Conservation (phyloP, 2,329 filamentous ascomycete species). For the Fusarium torulosum region DNA sequence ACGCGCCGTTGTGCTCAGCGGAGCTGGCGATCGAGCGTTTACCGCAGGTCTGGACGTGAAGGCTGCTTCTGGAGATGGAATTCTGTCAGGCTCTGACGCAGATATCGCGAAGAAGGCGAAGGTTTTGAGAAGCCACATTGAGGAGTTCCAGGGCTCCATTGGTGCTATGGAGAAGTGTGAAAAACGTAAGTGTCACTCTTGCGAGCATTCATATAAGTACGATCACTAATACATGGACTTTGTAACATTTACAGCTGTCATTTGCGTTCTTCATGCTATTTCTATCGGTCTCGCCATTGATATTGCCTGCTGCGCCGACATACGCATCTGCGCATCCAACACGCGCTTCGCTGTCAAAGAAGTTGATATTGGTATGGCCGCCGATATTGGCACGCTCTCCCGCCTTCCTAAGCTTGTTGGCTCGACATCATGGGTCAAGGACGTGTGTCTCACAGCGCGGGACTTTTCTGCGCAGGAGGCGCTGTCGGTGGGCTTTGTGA, state of each 20-base stretch:
- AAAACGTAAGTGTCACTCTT: constrained; percentile 72
- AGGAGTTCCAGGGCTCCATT: constrained; percentile 85
- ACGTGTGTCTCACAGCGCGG: constrained; percentile 78
- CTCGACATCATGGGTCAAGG: constrained; percentile 81
- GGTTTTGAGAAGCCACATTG: constrained; percentile 74
- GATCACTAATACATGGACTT: constrained; percentile 31
- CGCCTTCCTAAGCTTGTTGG: constrained; percentile 80
- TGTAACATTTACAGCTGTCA: constrained; percentile 70
- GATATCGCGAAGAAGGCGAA: constrained; percentile 76
- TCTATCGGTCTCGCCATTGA: constrained; percentile 84
- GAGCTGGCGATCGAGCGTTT: constrained; percentile 86
- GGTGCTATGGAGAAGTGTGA: constrained; percentile 84
- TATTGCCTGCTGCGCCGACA: constrained; percentile 75
- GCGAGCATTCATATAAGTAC: neutral
- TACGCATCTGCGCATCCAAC: constrained; percentile 72
- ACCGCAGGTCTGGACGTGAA: constrained; percentile 87
- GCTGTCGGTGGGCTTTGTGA: constrained; percentile 76
- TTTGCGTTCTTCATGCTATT: constrained; percentile 84
- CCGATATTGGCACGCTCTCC: constrained; percentile 81
- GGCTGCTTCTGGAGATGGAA: constrained; percentile 68
- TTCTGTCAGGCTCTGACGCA: constrained; percentile 53
- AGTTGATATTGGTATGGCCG: constrained; percentile 84
- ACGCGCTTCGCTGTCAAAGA: constrained; percentile 80
- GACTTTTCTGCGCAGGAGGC: constrained; percentile 78
- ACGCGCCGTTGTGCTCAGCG: constrained; percentile 82